Conservation (phyloP, 805 yeast genomes). For the Sugiyamaella floridensis region DNA sequence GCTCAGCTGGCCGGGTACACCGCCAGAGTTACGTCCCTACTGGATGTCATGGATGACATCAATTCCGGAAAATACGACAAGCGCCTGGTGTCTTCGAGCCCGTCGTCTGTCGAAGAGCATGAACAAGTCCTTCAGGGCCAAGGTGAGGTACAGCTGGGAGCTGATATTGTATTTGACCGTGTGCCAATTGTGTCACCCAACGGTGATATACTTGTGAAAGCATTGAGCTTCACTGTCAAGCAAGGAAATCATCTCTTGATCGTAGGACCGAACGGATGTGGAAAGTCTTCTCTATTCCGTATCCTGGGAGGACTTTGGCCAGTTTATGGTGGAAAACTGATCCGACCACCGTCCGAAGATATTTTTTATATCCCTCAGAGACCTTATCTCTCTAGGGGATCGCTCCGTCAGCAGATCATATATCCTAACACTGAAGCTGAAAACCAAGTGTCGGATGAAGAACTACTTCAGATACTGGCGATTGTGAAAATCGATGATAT, state of each 20-base stretch:
- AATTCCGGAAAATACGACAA: constrained; percentile 32
- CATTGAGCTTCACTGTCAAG: constrained; percentile 62
- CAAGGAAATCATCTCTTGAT: constrained; percentile 81
- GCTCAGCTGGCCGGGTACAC: constrained; percentile 82
- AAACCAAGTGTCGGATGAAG: constrained; percentile 29
- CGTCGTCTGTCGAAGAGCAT: constrained; percentile 13
- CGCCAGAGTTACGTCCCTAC: constrained; percentile 62
- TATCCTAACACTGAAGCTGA: constrained; percentile 72
- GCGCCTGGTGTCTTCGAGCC: constrained; percentile 20
- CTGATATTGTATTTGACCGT: constrained; percentile 56
- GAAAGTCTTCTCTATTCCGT: constrained; percentile 87
- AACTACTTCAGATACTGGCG: constrained; percentile 29
- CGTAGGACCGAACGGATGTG: constrained; percentile 95
- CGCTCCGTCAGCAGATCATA: constrained; percentile 80
- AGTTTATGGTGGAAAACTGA: constrained; percentile 48
- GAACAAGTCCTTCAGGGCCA: constrained; percentile 15
- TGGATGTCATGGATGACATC: constrained; percentile 52
- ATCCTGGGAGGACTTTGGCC: constrained; percentile 94
- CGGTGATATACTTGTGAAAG: constrained; percentile 61
- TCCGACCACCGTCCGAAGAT: constrained; percentile 56
- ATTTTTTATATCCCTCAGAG: constrained; percentile 89
- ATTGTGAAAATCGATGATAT: constrained; percentile 31
- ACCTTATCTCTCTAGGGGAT: constrained; percentile 76
- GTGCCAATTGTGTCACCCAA: constrained; percentile 85
- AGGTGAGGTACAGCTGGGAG: constrained; percentile 39